Base-by-base conservation (phyloP, 179 eudicot species). In the Beta macrorhiza region DNA sequence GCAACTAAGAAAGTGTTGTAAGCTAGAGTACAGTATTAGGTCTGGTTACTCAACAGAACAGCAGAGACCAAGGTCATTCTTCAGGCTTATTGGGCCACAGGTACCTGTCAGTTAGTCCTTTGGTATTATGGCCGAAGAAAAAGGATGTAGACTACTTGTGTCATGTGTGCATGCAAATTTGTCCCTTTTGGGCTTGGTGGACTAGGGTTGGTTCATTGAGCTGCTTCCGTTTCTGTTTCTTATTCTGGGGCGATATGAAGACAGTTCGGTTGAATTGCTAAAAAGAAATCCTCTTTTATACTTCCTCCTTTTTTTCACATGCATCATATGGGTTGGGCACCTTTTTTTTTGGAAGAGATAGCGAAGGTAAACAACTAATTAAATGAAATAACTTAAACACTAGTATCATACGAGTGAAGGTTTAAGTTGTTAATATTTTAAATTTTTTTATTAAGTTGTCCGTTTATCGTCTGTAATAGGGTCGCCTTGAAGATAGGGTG, bases 401-500 rank as follows among this genome's bases (percentile, higher is more conserved):
- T 37, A 37, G 42, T 37, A 37, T 37, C 42, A 3, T 37, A 37
- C 42, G 2, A 37, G 42, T 1, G 42, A 37, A 37, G 42, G 42
- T 3, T 29, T 37, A 37, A 37, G 42, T 37, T 25, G 25, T 25
- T 37, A 37, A 37, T 1, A 37, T 37, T 37, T 37, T 37, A 37
- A 37, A 2, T 37, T 37, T 37, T 37, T 37, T 37, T 29, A 29
- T 29, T 2, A 37, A 37, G 42, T 37, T 37, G 42, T 37, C 3
- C 42, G 42, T 37, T 37, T 37, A 37, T 37, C 42, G 2, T 37
- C 42, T 37, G 42, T 37, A 37, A 37, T 85, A 96, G 99, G 99
- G 99, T 81, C 90, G 90, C 71, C 86, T 87, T 84, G 94, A 96
- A 84, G 98, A 96, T 86, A 89, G 99, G 83, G 78, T 94, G 92